Evolutionary conservation across 768 basidiomycete genomes (phyloP), one percentile per base, ranked within the genome.

Genomic region (Lactifluus rugatus): DNA sequence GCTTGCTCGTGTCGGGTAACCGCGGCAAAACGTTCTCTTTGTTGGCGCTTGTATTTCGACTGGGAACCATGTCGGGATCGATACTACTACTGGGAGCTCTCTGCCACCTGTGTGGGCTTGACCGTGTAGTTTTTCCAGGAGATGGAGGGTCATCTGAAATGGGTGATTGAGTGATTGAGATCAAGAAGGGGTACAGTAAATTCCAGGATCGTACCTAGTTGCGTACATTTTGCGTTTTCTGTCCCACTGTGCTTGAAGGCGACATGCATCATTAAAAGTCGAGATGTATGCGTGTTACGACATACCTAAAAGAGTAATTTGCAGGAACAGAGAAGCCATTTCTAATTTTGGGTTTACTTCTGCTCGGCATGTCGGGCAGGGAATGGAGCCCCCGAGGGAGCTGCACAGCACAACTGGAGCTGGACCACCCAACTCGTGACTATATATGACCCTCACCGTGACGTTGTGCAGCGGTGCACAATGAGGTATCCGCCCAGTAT

Each of bases 251-350:
- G 19, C 47, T 19, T 3, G 4, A 28, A 19, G 4, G 11, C 21
- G 31, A 37, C 32, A 42, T 34, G 19, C 53, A 36, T 44, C 23
- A 46, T 47, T 13, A 34, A 34, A 19, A 28, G 28, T 37, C 19
- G 7, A 16, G 31, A 42, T 56, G 21, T 56, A 56, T 56, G 55
- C 55, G 55, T 41, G 39, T 44, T 32, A n/a, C 21, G 28, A 16
- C 13, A 4, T 8, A 32, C 19, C 5, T 8, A 11, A 50, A 36
- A 9, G 10, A 45, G 41, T n/a, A n/a, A n/a, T n/a, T n/a, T n/a
- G n/a, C n/a, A n/a, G 25, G 41, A 48, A 14, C 34, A 26, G 19
- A 48, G 19, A 36, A 19, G 26, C 17, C 21, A 23, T 45, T 5
- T 7, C 54, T 5, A 37, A 39, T 31, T 44, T n/a, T n/a, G n/a